Evolutionary conservation across 768 basidiomycete species (phyloP), one percentile per base, ranked within the genome.

Genomic region (Termitomyces sp.): DNA sequence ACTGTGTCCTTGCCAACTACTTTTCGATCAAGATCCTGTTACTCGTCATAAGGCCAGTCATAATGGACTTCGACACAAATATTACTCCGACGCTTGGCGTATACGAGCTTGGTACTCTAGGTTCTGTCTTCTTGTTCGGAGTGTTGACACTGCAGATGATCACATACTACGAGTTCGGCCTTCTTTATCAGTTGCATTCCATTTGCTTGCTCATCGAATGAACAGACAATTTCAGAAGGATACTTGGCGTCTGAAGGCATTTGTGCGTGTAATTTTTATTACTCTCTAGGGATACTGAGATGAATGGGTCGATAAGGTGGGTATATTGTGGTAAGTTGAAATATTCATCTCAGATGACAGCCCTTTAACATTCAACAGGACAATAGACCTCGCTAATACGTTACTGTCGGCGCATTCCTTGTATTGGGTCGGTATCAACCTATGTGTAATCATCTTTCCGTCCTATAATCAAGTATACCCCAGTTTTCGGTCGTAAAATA

Each of bases 401-500:
- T 6, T 50, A 6, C 20, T 50, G 26, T 36, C 55, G 13, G 38
- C 38, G 2, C 55, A 56, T 40, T 22, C 48, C 28, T 56, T 60
- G 9, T 50, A 51, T 41, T 52, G 40, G 36, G 58, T 50, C 7
- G n/a, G 35, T 36, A 0, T 5, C 13, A 13, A 38, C n/a, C 13
- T 22, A 4, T 10, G 1, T 28, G 22, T 5, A 9, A 16, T 10
- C 3, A 6, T 28, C 22, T 22, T 8, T 32, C 3, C 24, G 4
- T 24, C 10, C 36, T 33, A 11, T 24, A 3, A 32, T 45, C 5
- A 35, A n/a, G 30, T 4, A 8, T 35, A 24, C 14, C 18, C 4
- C 40, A 60, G 61, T 36, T 60, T 16, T 54, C 52, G 7, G 56
- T 60, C 7, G 52, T 41, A 5, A 60, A 62, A 47, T 60, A 54